These are phyloP conservation scores for Solanum etuberosum DNA, from an alignment of 257 asterid genomes.

Conservation along the genomic window DNA sequence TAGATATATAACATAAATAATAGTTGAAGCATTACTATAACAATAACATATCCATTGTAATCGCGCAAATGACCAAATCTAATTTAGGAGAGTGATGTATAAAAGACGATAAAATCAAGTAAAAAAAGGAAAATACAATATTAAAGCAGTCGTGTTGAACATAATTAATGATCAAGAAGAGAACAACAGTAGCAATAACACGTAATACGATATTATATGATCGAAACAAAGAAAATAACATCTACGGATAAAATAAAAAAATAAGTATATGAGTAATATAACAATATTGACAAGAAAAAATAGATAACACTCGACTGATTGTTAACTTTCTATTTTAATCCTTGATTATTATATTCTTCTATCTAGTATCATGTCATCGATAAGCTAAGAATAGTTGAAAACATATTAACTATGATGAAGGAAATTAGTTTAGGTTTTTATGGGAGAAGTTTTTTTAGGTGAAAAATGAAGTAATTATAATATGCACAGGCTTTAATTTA, in stretches of 20 bases:
- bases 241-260: not conserved
- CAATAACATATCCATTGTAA: not conserved
- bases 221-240: not conserved
- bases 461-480: not conserved
- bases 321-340: not conserved
- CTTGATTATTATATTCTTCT: not conserved
- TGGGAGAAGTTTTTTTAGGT: not conserved
- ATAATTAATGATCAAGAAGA: not conserved
- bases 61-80: not conserved
- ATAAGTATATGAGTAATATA: not conserved
- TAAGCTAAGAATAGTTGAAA: not conserved
- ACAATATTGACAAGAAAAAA: not conserved
- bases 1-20: not conserved
- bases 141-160: not conserved
- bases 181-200: not conserved
- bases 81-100: not conserved
- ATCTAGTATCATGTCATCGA: not conserved
- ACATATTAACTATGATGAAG: not conserved
- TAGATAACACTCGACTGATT: not conserved
- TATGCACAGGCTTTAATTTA: not conserved
- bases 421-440: not conserved
- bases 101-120: not conserved
- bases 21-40: not conserved
- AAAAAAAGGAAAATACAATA: not conserved
- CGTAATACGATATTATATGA: not conserved